A percentile compares a stretch with the other conserved stretches of the same genome.
phyloP scores from a whole-genome alignment of 768 basidiomycete genomes.

The Termitomyces eurrhizus region DNA sequence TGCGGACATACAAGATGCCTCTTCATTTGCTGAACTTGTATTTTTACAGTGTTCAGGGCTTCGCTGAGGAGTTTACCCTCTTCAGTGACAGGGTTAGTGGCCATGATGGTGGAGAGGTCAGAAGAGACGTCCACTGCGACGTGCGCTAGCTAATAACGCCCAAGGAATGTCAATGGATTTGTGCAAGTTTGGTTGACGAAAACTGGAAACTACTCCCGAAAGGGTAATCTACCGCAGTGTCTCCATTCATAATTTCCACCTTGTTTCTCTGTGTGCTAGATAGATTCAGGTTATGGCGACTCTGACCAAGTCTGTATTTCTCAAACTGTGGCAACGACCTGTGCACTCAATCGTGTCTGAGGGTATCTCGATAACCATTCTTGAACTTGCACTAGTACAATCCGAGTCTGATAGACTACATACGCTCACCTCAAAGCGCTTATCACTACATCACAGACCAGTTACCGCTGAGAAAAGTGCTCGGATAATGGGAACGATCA shows the following conservation, averaged over 20 bases:
- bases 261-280: background rate
- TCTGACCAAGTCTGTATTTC: no score
- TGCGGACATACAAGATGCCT: slow-evolving; percentile 70
- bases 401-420: no score
- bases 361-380: no score
- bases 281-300: no score
- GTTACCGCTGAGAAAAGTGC: no score
- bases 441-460: no score
- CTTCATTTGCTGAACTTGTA: slow-evolving; percentile 94
- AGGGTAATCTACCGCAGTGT: background rate
- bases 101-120: slow-evolving; percentile 12
- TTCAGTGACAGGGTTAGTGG: slow-evolving; percentile 47
- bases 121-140: slow-evolving; percentile 9
- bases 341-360: no score
- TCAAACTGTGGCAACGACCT: no score
- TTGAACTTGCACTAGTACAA: no score
- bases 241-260: background rate
- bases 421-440: no score
- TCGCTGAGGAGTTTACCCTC: slow-evolving; percentile 85
- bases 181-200: slow-evolving; percentile 1
- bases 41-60: slow-evolving; percentile 81
- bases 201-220: background rate
- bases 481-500: no score
- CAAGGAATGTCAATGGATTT: slow-evolving; percentile 2
- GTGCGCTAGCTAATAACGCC: background rate